Evolutionary conservation across 2,329 filamentous ascomycete genomes (phyloP).

Genomic region (Sporothrix pseudoabietina): DNA sequence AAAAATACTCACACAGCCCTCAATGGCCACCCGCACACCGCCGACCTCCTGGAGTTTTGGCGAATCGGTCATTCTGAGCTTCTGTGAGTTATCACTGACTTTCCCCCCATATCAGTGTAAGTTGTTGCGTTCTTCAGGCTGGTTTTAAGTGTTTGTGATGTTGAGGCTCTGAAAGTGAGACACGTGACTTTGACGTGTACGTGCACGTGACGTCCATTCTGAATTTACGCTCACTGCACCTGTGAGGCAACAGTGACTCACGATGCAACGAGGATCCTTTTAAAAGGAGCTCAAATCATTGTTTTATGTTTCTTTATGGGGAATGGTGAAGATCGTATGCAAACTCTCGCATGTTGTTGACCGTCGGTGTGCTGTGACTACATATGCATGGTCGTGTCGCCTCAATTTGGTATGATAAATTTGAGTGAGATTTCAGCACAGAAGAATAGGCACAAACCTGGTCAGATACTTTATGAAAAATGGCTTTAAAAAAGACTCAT

Average conservation of each 20-base stretch:
- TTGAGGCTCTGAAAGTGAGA: background rate
- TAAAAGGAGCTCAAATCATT: background rate
- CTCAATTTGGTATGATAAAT: background rate
- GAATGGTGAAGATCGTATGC: background rate
- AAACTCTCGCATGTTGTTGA: background rate
- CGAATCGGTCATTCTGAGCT: conserved; percentile 34
- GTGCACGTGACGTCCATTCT: conserved; percentile 10
- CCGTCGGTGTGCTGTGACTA: background rate
- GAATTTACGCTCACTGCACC: background rate
- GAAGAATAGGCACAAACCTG: background rate
- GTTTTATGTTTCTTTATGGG: background rate
- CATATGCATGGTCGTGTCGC: background rate
- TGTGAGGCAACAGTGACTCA: conserved; percentile 22
- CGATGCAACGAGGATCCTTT: background rate
- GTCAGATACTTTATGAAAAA: background rate
- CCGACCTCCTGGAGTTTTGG: conserved; percentile 38
- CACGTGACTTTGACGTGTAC: background rate
- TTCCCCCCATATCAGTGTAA: background rate
- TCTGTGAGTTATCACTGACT: background rate
- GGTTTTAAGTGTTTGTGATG: background rate
- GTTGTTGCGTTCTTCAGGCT: background rate
- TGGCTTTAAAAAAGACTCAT: background rate
- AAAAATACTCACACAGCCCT: conserved; percentile 71
- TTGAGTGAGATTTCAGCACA: background rate
- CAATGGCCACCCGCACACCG: conserved; percentile 74